Base-by-base conservation (phyloP, 2,329 filamentous ascomycete species). In the Ascochyta lentis region DNA sequence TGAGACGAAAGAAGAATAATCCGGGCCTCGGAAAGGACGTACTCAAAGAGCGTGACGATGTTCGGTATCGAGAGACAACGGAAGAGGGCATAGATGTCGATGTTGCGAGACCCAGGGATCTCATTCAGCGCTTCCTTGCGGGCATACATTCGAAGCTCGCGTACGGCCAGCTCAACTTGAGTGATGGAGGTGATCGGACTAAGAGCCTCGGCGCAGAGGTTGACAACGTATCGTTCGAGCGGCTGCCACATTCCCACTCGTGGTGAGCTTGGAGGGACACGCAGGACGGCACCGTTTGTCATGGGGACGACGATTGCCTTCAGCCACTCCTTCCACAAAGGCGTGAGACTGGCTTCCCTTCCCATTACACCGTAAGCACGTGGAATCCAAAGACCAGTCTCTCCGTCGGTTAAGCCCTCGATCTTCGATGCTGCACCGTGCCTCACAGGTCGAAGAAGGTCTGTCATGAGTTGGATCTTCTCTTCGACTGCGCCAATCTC, bases 321-420 rank as follows among this genome's bases (percentile, higher is more conserved):
- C 43, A 99, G 84, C 95, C 95, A 99, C 74, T 99, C 95, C 76
- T 98, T 98, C 93, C 94, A 99, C 78, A 99, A 98, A 29, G 87
- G 86, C 61, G 93, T 92, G 77, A 96, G 85, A 57, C 87, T 89
- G 12, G 83, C 83, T 72, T 99, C 95, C 59, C 91, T 85, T 31
- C 95, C 95, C 59, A 99, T 82, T 59, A 99, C 89, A 55, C 95
- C 95, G 71, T 96, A 99, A 1, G 94, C 92, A 61, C 95, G 85
- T 16, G 95, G 95, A 46, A 92, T 92, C 95, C 95, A 99, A 57
- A 98, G 87, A 2, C 94, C 95, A 49, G 92, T 97, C 73, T 98
- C 95, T 39, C 94, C 93, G 63, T 96, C 91, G 0, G 94, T 98
- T 59, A 99, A 81, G 19, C 95, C 95, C 72, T 99, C 95, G 58